Conservation (phyloP, 495 filamentous ascomycete species). For the Aspergillus avenaceus region DNA sequence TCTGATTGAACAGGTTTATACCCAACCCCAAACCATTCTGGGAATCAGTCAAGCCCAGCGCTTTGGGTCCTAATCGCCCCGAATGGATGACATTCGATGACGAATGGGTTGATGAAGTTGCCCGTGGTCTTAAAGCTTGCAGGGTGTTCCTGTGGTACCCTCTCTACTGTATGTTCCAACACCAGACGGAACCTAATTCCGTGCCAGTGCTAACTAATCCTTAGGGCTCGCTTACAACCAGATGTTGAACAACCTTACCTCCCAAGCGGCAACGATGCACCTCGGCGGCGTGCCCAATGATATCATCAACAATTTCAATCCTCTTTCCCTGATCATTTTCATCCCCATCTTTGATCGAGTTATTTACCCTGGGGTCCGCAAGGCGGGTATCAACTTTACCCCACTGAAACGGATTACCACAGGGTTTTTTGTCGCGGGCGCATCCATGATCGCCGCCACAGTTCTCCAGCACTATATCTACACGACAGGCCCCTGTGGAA, state of each 20-base stretch:
- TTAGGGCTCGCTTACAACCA: slow-evolving; percentile 55
- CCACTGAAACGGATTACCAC: slow-evolving; percentile 70
- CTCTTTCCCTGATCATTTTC: slow-evolving; percentile 70
- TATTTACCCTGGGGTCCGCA: slow-evolving; percentile 65
- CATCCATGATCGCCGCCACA: slow-evolving; percentile 62
- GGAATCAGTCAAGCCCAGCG: slow-evolving; percentile 63
- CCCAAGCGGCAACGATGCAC: slow-evolving; percentile 68
- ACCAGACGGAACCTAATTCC: neutral
- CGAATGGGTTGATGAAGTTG: slow-evolving; percentile 68
- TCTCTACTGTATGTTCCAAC: slow-evolving; percentile 49
- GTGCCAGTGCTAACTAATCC: neutral
- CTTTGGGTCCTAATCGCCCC: slow-evolving; percentile 34
- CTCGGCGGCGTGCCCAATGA: slow-evolving; percentile 74
- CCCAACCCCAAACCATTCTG: slow-evolving; percentile 53
- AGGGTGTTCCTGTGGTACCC: slow-evolving; percentile 66
- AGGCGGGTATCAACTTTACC: slow-evolving; percentile 59
- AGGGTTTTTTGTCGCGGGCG: slow-evolving; percentile 58
- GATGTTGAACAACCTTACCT: slow-evolving; percentile 66
- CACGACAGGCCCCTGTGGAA: slow-evolving; percentile 53
- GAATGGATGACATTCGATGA: slow-evolving; percentile 73
- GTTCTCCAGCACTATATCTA: slow-evolving; percentile 72
- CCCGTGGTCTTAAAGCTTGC: slow-evolving; percentile 65
- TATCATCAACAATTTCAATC: slow-evolving; percentile 73
- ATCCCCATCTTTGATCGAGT: slow-evolving; percentile 70
- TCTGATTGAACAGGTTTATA: slow-evolving; percentile 34